Evolutionary conservation across 495 filamentous ascomycete species (phyloP), one percentile per base, ranked within the genome.

Genomic region (Talaromyces borbonicus): DNA sequence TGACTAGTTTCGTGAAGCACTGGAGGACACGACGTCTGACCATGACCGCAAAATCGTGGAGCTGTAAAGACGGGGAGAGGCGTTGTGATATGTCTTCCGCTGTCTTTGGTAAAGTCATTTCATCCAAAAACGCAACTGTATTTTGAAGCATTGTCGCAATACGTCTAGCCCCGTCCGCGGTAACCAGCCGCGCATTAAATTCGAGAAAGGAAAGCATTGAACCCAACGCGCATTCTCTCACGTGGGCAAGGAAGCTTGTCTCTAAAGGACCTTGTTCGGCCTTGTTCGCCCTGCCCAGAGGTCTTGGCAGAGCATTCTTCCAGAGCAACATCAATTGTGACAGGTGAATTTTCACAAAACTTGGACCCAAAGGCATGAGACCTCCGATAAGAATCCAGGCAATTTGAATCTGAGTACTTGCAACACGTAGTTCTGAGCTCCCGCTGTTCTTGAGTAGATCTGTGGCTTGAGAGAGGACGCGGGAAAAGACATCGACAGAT

Each of bases 291-390:
- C 85, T 92, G 19, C 85, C 79, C 8, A 97, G 58, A n/a, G 93
- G 90, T 54, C 88, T 95, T 4, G 92, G 92, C 26, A 99, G 67
- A 2, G 92, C 90, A 65, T 95, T 97, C 60, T 94, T 95, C 92
- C 92, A 99, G 9, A 99, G 72, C n/a, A 97, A 65, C 43, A 97
- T 80, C 36, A 99, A 68, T 60, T 97, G 92, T 2, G 90, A 90
- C 15, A 99, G 73, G 67, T 97, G 92, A 31, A 95, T 97, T 64
- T 99, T 99, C 62, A 97, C 90, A 59, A 99, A 99, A 58, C 94
- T 96, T 4, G 93, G 93, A 0, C 92, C 92, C 2, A 97, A 72
- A 5, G 90, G 85, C 93, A 97, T 97, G 19, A 99, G 65, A 0
- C 92, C 92, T 26, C 92, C 92, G 46, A 99, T 93, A 43, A 99